Base-by-base conservation (phyloP, 169 alveolate species). In the Plasmodium gonderi region DNA sequence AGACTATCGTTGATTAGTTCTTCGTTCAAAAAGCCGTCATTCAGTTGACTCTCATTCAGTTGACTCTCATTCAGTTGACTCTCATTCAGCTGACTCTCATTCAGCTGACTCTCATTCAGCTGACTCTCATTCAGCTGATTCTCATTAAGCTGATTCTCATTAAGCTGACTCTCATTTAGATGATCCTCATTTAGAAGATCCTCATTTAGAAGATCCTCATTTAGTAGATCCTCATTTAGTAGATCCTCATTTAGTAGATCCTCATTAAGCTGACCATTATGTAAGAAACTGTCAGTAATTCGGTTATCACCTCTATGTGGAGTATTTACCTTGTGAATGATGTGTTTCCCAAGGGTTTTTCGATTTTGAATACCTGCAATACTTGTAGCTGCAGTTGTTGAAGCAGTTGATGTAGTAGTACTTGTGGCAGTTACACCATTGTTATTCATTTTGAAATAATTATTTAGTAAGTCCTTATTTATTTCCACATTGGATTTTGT, bases 371-470 rank as follows among this genome's bases (percentile, higher is more conserved):
- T 60, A 17, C 40, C 72, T 29, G 40, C 26, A n/a, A 60, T 60
- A 60, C 26, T 60, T 29, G 81, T 47, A 23, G 51, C 40, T 8
- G 72, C 65, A 20, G 91, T 74, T 51, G 80, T 49, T n/a, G 80
- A 31, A 20, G 83, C 42, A 6, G 91, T 74, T 14, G 80, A 44
- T 45, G 83, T 64, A 6, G 91, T 47, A 40, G 80, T 89, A 40
- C 75, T 89, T 7, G 80, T 74, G 33, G 74, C 54, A 45, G 80
- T 89, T 68, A 74, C 17, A 45, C n/a, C 47, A 42, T 54, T 90
- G 33, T 77, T 54, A 90, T 90, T 75, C 31, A 51, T 11, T 38
- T 76, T 60, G 69, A 69, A 80, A 76, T 76, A 80, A 64, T 77
- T 90, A 77, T 76, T 75, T 51, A 80, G 7, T 7, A 74, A 4